Conservation (phyloP, 31 red algal species). For the Odonthalia washingtoniensis region DNA sequence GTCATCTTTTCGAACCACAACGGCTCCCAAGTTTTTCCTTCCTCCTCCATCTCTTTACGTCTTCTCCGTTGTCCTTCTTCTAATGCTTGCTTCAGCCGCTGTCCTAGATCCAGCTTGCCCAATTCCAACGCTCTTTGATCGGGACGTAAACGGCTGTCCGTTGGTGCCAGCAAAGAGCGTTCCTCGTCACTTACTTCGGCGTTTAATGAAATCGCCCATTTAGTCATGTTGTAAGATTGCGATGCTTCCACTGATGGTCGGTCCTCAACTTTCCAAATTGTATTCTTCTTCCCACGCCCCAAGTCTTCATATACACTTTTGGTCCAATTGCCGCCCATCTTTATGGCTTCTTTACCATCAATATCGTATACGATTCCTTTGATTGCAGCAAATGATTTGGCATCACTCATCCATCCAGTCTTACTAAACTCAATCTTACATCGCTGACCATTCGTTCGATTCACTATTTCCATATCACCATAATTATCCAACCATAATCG, state of each 20-base stretch:
- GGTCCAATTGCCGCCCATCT: slow-evolving; percentile 78
- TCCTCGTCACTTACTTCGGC: slow-evolving; percentile 65
- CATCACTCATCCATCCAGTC: slow-evolving; percentile 84
- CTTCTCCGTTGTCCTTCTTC: slow-evolving; percentile 88
- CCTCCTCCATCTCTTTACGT: slow-evolving; percentile 58
- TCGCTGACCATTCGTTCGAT: slow-evolving; percentile 72
- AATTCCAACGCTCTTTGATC: slow-evolving; percentile 91
- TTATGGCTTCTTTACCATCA: slow-evolving; percentile 50
- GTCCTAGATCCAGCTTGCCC: slow-evolving; percentile 51
- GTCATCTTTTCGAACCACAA: slow-evolving; percentile 76
- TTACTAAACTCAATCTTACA: slow-evolving; percentile 85
- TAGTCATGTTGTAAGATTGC: slow-evolving; percentile 86
- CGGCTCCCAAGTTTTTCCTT: slow-evolving; percentile 62
- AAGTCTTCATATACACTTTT: slow-evolving; percentile 68
- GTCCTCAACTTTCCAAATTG: slow-evolving; percentile 62
- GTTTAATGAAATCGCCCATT: slow-evolving; percentile 88
- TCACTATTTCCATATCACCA: slow-evolving; percentile 88
- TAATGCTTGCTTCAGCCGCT: slow-evolving; percentile 64
- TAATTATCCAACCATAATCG: slow-evolving; percentile 98
- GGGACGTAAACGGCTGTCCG: slow-evolving; percentile 83
- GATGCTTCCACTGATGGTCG: slow-evolving; percentile 62
- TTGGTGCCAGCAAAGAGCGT: slow-evolving; percentile 69
- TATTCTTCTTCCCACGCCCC: slow-evolving; percentile 51
- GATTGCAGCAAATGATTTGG: slow-evolving; percentile 68
- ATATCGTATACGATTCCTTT: slow-evolving; percentile 78